Evolutionary conservation across 768 basidiomycete species (phyloP).

Genomic region (Leccinellum luteum): DNA sequence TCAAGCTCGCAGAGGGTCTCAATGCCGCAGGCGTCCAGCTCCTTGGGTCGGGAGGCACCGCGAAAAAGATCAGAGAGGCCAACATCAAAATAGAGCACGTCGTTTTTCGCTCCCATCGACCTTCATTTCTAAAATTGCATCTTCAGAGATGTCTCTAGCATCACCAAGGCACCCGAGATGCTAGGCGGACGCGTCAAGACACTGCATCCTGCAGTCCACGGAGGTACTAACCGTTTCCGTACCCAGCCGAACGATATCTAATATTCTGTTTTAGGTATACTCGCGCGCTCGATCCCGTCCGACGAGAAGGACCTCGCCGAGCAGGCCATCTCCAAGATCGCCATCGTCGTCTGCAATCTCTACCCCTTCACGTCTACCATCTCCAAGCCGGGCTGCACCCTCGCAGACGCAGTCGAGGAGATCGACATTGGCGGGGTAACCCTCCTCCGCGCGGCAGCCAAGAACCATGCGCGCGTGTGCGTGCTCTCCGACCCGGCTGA

Average conservation of each 20-base stretch:
- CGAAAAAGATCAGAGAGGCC: constrained; percentile 94
- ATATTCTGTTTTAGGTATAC: constrained; percentile 68
- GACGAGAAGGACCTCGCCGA: constrained; percentile 83
- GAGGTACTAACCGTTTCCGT: constrained; percentile 57
- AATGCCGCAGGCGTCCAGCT: constrained; percentile 78
- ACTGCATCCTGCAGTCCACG: constrained; percentile 95
- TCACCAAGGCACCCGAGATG: constrained; percentile 99
- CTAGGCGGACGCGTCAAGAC: constrained; percentile 98
- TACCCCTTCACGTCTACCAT: constrained; percentile 96
- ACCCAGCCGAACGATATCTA: neutral
- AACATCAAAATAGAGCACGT: constrained; percentile 88
- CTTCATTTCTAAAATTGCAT: constrained; percentile 6
- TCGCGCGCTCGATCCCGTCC: constrained; percentile 87
- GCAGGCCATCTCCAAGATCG: constrained; percentile 88
- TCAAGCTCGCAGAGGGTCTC: constrained; percentile 88
- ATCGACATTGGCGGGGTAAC: constrained; percentile 99
- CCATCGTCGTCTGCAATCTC: constrained; percentile 97
- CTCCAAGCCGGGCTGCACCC: constrained; percentile 82
- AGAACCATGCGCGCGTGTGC: constrained; percentile 93
- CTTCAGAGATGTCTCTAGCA: constrained; percentile 89
- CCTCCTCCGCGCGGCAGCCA: constrained; percentile 94
- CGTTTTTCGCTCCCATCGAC: constrained; percentile 1
- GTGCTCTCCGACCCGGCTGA: constrained; percentile 88
- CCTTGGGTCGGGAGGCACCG: constrained; percentile 94
- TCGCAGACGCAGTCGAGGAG: constrained; percentile 93